Base-by-base conservation (phyloP, 2,329 filamentous ascomycete genomes). In the Hymenoscyphus salicellus region DNA sequence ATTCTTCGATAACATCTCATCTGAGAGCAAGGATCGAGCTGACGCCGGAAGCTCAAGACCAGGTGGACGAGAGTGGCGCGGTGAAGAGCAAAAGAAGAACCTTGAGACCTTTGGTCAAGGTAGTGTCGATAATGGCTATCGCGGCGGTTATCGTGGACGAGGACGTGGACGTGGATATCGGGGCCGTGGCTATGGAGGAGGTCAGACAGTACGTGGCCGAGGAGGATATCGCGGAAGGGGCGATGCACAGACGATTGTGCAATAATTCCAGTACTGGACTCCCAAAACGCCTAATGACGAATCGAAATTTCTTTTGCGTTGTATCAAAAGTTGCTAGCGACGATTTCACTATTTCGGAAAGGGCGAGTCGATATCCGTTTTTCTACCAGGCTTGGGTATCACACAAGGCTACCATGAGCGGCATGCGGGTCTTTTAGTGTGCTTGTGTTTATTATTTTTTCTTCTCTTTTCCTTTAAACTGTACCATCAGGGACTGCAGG, bases 1-100 rank as follows among this genome's bases (percentile, higher is more conserved):
- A 1, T 99, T 99, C 83, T 99, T 99, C 75, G 95, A 99, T 79
- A 97, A 99, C 77, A 97, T 99, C 69, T 96, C 92, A 0, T 96
- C 92, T 70, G 95, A 99, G 76, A 85, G 91, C 67, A 96, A 91
- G 77, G 95, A 99, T 70, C 87, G 95, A 55, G 88, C 91, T 60
- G 91, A 94, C 67, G 88, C 88, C 46, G 84, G 85, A 11, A 84
- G 82, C 52, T 84, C 84, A 4, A 86, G 87, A 75, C 83, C 87
- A n/a, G 89, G 90, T 64, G 93, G 92, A 36, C 87, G 91, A 58
- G 92, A 96, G 76, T 96, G 95, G 87, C 88, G 95, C 62, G 89
- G 88, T 46, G 93, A 98, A 77, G 95, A 98, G 77, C 91, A 96
- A 76, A 92, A 89, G 77, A 93, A 92, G 80, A 98, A 98, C 76